Evolutionary conservation across 2,329 filamentous ascomycete genomes (phyloP).

Genomic region (Ophiostoma pallidulum): DNA sequence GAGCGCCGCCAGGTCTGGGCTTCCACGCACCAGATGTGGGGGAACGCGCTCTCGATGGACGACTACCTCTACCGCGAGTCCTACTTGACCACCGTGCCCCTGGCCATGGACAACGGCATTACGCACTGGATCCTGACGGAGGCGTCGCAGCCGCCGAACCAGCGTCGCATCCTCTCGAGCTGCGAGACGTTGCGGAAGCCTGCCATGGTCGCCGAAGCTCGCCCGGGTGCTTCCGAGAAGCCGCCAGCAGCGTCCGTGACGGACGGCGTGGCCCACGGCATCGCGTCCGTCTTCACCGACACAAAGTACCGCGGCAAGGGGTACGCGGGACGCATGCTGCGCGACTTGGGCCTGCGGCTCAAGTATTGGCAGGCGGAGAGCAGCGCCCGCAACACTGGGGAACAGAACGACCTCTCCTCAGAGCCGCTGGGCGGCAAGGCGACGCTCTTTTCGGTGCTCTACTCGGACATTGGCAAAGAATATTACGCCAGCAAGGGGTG

Average conservation of each 20-base stretch:
- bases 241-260: conserved; percentile 9
- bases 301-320: conserved; percentile 57
- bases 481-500: conserved; percentile 76
- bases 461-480: conserved; percentile 73
- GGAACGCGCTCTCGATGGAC: conserved; percentile 41
- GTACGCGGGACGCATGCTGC: conserved; percentile 70
- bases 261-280: conserved; percentile 59
- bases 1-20: conserved; percentile 48
- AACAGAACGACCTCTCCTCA: conserved; percentile 20
- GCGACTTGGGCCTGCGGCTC: conserved; percentile 46
- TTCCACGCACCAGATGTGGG: conserved; percentile 49
- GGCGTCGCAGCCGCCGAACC: conserved; percentile 25
- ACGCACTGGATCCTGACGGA: conserved; percentile 57
- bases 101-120: conserved; percentile 49
- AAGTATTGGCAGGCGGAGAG: conserved; percentile 26
- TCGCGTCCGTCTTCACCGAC: conserved; percentile 72
- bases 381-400: conserved; percentile 18
- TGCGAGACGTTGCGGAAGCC: conserved; percentile 57
- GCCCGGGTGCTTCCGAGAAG: not conserved
- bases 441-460: conserved; percentile 66
- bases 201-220: conserved; percentile 26
- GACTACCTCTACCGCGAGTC: conserved; percentile 52
- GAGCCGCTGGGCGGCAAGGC: conserved; percentile 15
- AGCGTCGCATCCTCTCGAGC: conserved; percentile 48
- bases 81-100: conserved; percentile 46